Base-by-base conservation (phyloP, 495 filamentous ascomycete genomes). In the Penicillium canescens region DNA sequence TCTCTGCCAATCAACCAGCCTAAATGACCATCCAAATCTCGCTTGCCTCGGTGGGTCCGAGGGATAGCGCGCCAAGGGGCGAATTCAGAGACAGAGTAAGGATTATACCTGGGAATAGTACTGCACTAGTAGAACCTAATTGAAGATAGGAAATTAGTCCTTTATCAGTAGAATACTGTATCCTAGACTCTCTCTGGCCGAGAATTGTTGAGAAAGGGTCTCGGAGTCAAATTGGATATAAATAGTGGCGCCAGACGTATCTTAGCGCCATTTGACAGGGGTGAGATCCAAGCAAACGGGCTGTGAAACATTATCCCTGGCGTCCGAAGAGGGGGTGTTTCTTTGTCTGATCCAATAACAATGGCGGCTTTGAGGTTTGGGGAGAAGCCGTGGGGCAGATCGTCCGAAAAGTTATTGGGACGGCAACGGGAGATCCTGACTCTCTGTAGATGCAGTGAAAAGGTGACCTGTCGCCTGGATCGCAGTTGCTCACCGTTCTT, bases 1-100 rank as follows among this genome's bases (percentile, higher is more conserved):
- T 11, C 21, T 26, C 28, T 42, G 31, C 49, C 49, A 51, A 51
- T 51, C 49, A 43, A 26, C 46, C 55, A 51, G 53, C 36, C 45
- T 50, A 45, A 57, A 54, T 54, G 54, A 63, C 51, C 37, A 58
- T 57, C 51, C 52, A 69, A 69, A 59, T 54, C 60, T 65, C 61
- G 57, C 61, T 65, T 65, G 65, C 48, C 48, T 53, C 42, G 51
- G 57, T 65, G 59, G 55, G 51, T 54, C 51, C 35, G 28, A 51
- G 13, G 46, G 46, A 21, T 42, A 51, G 31, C 21, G 48, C 42
- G 51, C 51, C 51, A 54, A 42, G 51, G 51, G 50, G 16, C 38
- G 28, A 31, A 31, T 31, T 31, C 28, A 31, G 28, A 31, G 28
- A 31, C 28, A 31, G 28, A 31, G 28, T 31, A 31, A 31, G 5